A percentile compares a stretch with the other conserved stretches of the same genome.
phyloP scores from a whole-genome alignment of 1,284 basidiomycete species.

The Trichosporon faecale region DNA sequence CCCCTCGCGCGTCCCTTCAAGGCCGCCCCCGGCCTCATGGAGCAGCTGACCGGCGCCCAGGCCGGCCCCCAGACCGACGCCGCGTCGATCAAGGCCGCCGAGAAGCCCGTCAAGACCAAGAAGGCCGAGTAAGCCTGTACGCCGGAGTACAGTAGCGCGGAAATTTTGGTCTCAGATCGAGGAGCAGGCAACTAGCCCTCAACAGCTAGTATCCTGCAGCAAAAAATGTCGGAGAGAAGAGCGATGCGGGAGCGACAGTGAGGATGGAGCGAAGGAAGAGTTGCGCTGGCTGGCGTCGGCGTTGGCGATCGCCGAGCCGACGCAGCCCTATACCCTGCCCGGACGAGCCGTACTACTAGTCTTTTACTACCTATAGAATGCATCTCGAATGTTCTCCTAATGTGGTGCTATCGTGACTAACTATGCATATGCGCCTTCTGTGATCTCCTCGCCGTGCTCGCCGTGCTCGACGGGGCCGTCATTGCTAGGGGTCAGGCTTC shows the following conservation, averaged over 20 bases:
- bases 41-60: conserved; percentile 50
- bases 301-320: background rate
- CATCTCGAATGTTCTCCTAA: conserved; percentile 7
- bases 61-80: conserved; percentile 73
- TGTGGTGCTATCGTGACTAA: background rate
- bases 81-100: conserved; percentile 79
- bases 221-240: background rate
- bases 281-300: background rate
- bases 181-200: too few relatives aligned
- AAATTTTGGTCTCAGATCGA: background rate
- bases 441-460: too few relatives aligned
- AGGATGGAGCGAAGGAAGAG: background rate
- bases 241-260: too few relatives aligned
- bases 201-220: too few relatives aligned
- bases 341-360: background rate
- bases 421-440: background rate
- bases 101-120: conserved; percentile 57
- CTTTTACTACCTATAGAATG: conserved; percentile 2
- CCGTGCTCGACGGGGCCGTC: too few relatives aligned
- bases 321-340: background rate
- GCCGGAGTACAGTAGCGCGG: background rate
- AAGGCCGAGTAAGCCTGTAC: background rate
- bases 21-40: conserved; percentile 61
- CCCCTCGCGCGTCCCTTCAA: conserved; percentile 28
- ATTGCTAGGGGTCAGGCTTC: too few relatives aligned